Percentiles rank a stretch among this genome's conserved stretches.
Evolutionary conservation across 176 grass and related monocot species (phyloP).

Genomic region (Triticum aestivum): DNA sequence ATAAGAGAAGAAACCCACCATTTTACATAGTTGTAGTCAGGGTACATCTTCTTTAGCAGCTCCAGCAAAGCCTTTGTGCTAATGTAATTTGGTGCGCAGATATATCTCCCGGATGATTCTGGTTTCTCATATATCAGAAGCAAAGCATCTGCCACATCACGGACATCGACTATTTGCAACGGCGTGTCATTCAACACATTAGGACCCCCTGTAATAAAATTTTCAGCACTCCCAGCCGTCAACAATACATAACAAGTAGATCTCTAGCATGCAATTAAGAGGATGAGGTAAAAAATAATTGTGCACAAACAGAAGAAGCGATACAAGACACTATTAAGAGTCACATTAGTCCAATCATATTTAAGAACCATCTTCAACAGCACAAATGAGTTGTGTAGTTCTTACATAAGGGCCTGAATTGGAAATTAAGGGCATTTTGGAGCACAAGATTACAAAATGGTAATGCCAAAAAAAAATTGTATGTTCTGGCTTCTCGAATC

Average conservation of each 20-base stretch:
- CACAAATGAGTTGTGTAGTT: not conserved
- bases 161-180: conserved; percentile 22
- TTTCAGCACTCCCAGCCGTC: not conserved
- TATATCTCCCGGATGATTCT: conserved; percentile 19
- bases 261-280: too few relatives aligned
- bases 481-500: not conserved
- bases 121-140: conserved; percentile 29
- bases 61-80: conserved; percentile 8
- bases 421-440: not conserved
- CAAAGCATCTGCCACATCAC: conserved; percentile 29
- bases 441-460: not conserved
- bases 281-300: not conserved
- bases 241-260: not conserved
- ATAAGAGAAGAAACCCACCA: not conserved
- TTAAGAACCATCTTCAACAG: conserved; percentile 20
- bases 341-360: too few relatives aligned
- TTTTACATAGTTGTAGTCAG: not conserved
- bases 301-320: too few relatives aligned
- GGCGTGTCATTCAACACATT: not conserved
- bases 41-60: conserved; percentile 26
- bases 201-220: conserved; percentile 21
- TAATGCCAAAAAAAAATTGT: not conserved
- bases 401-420: not conserved
- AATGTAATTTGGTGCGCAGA: conserved; percentile 20
- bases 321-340: not conserved